phyloP scores from a whole-genome alignment of 2,329 filamentous ascomycete species.

The Tolypocladium cylindrosporum region DNA sequence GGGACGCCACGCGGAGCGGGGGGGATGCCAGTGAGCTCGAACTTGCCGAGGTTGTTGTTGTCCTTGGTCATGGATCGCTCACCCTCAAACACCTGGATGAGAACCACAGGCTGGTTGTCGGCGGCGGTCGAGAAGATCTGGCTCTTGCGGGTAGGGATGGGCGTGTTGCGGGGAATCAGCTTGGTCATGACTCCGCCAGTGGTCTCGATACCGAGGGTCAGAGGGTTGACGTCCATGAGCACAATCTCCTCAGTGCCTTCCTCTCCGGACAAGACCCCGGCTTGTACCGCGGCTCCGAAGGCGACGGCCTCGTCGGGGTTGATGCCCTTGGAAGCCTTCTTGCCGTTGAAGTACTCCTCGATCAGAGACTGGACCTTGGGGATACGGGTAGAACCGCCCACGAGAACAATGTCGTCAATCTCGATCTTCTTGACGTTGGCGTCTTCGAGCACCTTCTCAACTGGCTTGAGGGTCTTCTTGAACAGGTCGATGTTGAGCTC shows the following conservation, averaged over 20 bases:
- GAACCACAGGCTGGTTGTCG: slow-evolving; percentile 90
- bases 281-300: slow-evolving; percentile 94
- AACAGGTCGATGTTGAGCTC: slow-evolving; percentile 98
- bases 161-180: slow-evolving; percentile 88
- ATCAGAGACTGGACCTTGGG: slow-evolving; percentile 93
- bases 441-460: slow-evolving; percentile 97
- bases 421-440: slow-evolving; percentile 95
- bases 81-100: slow-evolving; percentile 93
- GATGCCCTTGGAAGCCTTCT: slow-evolving; percentile 98
- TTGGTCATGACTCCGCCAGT: slow-evolving; percentile 97
- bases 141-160: slow-evolving; percentile 91
- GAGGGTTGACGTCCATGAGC: slow-evolving; percentile 94
- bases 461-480: slow-evolving; percentile 98
- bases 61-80: slow-evolving; percentile 92
- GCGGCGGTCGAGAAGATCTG: slow-evolving; percentile 97
- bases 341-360: slow-evolving; percentile 89
- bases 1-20: slow-evolving; percentile 92
- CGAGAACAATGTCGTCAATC: slow-evolving; percentile 92
- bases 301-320: slow-evolving; percentile 99
- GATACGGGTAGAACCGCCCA: slow-evolving; percentile 98
- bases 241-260: slow-evolving; percentile 70
- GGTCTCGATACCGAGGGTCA: slow-evolving; percentile 95
- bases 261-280: slow-evolving; percentile 87
- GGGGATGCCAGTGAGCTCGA: slow-evolving; percentile 93
- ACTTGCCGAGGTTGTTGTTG: slow-evolving; percentile 96